Evolutionary conservation across 805 yeast genomes (phyloP), one percentile per base, ranked within the genome.

Genomic region (Starmerella etchellsii): DNA sequence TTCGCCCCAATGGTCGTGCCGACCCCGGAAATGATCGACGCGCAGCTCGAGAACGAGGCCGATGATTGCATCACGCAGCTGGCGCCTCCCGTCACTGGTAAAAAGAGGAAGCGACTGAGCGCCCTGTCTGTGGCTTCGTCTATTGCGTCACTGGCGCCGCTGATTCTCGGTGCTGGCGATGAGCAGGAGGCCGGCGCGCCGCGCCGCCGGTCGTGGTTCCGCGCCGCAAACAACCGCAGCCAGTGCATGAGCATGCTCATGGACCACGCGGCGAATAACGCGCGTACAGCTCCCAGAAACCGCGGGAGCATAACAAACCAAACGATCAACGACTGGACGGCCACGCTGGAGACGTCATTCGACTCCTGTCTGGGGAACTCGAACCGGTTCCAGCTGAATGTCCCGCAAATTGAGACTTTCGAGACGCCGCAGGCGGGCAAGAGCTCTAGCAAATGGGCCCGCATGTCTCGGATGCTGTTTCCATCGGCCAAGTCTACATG

Each of bases 111-210:
- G 19, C 49, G 54, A 9, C 13, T 48, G 31, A 50, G 54, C 31
- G 19, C 43, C 4, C 8, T 44, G 22, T 44, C 49, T 6, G 31
- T 48, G 23, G 54, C 52, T 5, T 50, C 54, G 2, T 48, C 54
- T 1, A 36, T 50, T 11, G 43, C 45, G 3, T 46, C 43, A 1
- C 19, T 50, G 16, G 49, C 47, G 0, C 54, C 54, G 11, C 37
- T 37, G 8, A 42, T 49, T 13, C 13, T 21, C 19, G 22, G 39
- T 1, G 8, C 32, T 9, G 21, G 32, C 5, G 21, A 30, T 7
- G 32, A 18, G 21, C 6, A 30, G 25, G 25, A 23, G 10, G 10
- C 25, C 25, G 25, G 25, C 10, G 25, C 25, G 7, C 25, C 25
- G 25, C 7, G 10, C 10, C 10, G 33, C 11, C 15, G 10, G 23